Evolutionary conservation across 192 early-diverging fungal species (phyloP).

Genomic region (Pecoramyces ruminantium): DNA sequence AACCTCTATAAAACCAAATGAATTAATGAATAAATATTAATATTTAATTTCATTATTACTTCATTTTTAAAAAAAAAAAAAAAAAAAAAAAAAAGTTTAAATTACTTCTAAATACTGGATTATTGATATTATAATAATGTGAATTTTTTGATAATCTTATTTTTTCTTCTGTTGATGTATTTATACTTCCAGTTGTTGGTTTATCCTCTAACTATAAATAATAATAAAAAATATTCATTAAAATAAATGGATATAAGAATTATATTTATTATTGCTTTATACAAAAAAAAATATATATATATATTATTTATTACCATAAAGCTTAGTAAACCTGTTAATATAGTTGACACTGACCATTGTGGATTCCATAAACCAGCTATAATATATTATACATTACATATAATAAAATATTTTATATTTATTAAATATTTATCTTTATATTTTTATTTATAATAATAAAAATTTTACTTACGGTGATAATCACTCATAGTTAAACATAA

Average conservation of each 20-base stretch:
- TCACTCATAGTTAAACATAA: slow-evolving; percentile 95
- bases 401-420: too few relatives aligned
- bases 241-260: not conserved
- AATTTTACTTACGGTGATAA: slow-evolving; percentile 64
- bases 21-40: too few relatives aligned
- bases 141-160: slow-evolving; percentile 57
- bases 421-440: too few relatives aligned
- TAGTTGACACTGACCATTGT: slow-evolving; percentile 91
- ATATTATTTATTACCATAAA: slow-evolving; percentile 60
- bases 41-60: not conserved
- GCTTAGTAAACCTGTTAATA: slow-evolving; percentile 81
- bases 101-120: slow-evolving; percentile 56
- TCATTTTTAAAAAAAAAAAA: not conserved
- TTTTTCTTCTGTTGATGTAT: slow-evolving; percentile 61
- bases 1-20: slow-evolving; percentile 23
- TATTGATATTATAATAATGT: slow-evolving; percentile 59
- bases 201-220: slow-evolving; percentile 49
- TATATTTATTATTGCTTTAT: slow-evolving; percentile 5
- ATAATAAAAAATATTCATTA: too few relatives aligned
- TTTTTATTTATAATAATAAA: too few relatives aligned
- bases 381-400: not conserved
- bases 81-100: not conserved
- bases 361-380: slow-evolving; percentile 73
- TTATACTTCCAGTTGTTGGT: slow-evolving; percentile 79
- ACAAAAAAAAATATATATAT: not conserved